Evolutionary conservation across 108 stramenopile species (phyloP).

Genomic region (Aurantiochytrium sp.): DNA sequence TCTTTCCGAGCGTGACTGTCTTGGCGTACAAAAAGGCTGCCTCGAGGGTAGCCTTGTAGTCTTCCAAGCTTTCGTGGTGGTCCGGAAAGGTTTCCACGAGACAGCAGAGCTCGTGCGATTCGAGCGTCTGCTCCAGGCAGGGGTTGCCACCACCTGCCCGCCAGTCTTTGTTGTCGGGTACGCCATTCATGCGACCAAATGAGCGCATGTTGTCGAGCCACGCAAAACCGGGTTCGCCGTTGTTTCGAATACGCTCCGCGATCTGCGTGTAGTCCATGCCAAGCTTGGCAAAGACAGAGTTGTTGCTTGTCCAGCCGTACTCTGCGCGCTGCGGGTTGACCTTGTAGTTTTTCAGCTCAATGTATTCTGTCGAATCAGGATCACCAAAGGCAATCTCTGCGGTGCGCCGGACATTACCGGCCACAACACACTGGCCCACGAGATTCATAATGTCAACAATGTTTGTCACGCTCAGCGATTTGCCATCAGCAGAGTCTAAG

Average conservation of each 20-base stretch:
- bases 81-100: slow-evolving; percentile 53
- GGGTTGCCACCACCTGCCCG: slow-evolving; percentile 53
- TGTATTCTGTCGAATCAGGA: slow-evolving; percentile 22
- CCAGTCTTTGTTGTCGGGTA: slow-evolving; percentile 34
- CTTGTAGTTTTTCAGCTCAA: slow-evolving; percentile 39
- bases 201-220: slow-evolving; percentile 53
- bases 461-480: slow-evolving; percentile 32
- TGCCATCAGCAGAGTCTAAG: slow-evolving; percentile 27
- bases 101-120: slow-evolving; percentile 57
- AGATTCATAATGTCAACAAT: slow-evolving; percentile 55
- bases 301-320: slow-evolving; percentile 52
- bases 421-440: slow-evolving; percentile 47
- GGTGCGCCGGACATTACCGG: slow-evolving; percentile 50
- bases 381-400: slow-evolving; percentile 54
- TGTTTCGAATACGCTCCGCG: slow-evolving; percentile 34
- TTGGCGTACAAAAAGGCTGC: slow-evolving; percentile 52
- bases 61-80: slow-evolving; percentile 47
- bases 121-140: slow-evolving; percentile 55
- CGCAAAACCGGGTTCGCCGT: slow-evolving; percentile 54
- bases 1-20: slow-evolving; percentile 48
- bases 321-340: slow-evolving; percentile 43
- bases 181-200: slow-evolving; percentile 43
- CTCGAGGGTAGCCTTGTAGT: slow-evolving; percentile 38
- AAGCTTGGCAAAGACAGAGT: slow-evolving; percentile 39
- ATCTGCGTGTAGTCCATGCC: slow-evolving; percentile 52